Conservation (phyloP, 2,329 filamentous ascomycete species). For the Xylaria sp. region DNA sequence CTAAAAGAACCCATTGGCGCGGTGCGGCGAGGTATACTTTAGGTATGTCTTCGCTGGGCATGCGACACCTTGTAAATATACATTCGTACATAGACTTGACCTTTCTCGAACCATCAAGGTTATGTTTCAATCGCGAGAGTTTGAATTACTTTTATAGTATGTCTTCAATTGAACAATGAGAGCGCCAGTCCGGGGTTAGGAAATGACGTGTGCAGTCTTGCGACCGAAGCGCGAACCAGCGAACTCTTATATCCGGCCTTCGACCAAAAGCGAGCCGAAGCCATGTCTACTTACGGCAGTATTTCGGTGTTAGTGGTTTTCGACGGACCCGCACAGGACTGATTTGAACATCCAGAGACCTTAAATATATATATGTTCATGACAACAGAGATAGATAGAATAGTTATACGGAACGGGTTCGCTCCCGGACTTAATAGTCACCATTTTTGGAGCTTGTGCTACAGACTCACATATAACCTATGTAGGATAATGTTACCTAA, state of each 20-base stretch:
- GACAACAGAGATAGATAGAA: background rate
- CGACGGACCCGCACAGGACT: slow-evolving; percentile 5
- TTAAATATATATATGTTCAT: background rate
- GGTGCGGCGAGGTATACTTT: too few species aligned
- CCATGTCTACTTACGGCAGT: background rate
- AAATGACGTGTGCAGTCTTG: background rate
- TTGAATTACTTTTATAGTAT: too few species aligned
- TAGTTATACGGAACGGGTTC: background rate
- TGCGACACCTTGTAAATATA: too few species aligned
- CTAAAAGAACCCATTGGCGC: too few species aligned
- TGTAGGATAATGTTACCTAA: background rate
- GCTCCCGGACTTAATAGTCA: slow-evolving; percentile 23
- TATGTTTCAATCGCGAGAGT: too few species aligned
- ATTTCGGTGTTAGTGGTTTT: background rate
- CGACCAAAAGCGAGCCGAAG: slow-evolving; percentile 2
- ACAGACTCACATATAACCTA: background rate
- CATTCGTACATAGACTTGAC: too few species aligned
- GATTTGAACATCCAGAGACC: slow-evolving; percentile 2
- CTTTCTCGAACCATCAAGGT: too few species aligned
- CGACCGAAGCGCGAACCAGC: background rate
- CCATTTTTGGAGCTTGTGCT: background rate
- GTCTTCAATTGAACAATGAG: too few species aligned
- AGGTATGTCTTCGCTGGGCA: too few species aligned
- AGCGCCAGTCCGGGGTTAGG: too few species aligned
- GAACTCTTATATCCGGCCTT: slow-evolving; percentile 12